These are phyloP conservation scores for Zasmidium citrigriseum DNA, from an alignment of 2,329 filamentous ascomycete species.

Conservation along the genomic window DNA sequence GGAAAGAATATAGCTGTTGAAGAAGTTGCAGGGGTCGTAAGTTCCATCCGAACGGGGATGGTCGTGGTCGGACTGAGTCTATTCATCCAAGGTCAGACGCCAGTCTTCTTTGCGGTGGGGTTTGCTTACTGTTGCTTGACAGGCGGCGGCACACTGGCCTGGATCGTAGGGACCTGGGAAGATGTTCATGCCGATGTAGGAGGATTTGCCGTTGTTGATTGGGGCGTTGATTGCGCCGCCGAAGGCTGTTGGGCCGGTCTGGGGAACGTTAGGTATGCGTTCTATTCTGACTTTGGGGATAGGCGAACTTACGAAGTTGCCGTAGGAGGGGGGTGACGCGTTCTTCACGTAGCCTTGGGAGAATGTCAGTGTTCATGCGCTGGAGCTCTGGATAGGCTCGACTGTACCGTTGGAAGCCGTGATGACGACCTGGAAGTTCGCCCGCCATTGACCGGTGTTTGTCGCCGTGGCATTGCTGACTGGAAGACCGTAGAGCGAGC, in stretches of 20 bases:
- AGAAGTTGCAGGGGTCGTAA: conserved; percentile 28
- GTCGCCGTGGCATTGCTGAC: conserved; percentile 32
- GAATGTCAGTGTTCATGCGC: neutral
- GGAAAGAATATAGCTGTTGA: conserved; percentile 42
- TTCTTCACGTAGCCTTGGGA: conserved; percentile 31
- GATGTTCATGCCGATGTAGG: conserved; percentile 33
- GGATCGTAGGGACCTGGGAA: conserved; percentile 26
- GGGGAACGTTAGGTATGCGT: neutral
- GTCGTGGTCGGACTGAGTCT: conserved; percentile 7
- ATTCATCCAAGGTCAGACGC: neutral
- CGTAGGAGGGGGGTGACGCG: conserved; percentile 17
- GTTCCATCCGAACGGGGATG: conserved; percentile 6
- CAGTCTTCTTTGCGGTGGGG: neutral
- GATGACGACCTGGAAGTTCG: conserved; percentile 42
- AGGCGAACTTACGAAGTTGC: conserved; percentile 15
- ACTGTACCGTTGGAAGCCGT: conserved; percentile 42
- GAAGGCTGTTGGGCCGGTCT: conserved; percentile 31
- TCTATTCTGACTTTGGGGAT: neutral
- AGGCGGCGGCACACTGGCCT: conserved; percentile 18
- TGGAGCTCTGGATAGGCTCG: neutral
- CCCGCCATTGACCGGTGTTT: conserved; percentile 37
- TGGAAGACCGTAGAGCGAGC: conserved; percentile 37
- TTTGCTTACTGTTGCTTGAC: no score
- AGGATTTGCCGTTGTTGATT: conserved; percentile 22
- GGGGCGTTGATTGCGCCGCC: conserved; percentile 39